Conservation (phyloP, 2,329 filamentous ascomycete species). For the Chaetomium globosum region DNA sequence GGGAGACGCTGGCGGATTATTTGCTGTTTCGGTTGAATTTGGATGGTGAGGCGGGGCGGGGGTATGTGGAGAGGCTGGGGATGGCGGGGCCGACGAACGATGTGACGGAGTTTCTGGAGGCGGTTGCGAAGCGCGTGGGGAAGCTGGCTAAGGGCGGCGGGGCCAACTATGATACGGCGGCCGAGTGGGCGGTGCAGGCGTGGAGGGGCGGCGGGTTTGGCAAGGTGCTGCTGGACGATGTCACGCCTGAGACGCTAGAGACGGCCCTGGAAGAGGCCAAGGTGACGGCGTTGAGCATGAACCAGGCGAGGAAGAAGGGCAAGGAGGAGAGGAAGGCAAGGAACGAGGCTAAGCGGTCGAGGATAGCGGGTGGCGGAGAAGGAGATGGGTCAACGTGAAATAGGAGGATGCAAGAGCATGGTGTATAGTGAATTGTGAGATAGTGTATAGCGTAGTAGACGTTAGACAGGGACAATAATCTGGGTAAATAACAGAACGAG, state of each 20-base stretch:
- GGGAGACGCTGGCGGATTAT: slow-evolving; percentile 83
- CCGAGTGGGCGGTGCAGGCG: slow-evolving; percentile 76
- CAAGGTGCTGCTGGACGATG: slow-evolving; percentile 75
- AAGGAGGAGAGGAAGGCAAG: slow-evolving; percentile 58
- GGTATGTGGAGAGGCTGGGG: slow-evolving; percentile 57
- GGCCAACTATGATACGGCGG: slow-evolving; percentile 71
- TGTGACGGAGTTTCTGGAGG: slow-evolving; percentile 69
- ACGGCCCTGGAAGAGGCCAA: slow-evolving; percentile 51
- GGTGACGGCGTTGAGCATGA: slow-evolving; percentile 61
- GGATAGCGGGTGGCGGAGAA: not conserved
- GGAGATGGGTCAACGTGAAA: not conserved
- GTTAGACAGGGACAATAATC: not conserved
- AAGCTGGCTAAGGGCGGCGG: slow-evolving; percentile 72
- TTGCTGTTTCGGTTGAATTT: slow-evolving; percentile 82
- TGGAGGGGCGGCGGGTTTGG: slow-evolving; percentile 81
- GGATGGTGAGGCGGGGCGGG: slow-evolving; percentile 35
- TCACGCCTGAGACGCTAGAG: slow-evolving; percentile 62
- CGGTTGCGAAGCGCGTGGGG: slow-evolving; percentile 73
- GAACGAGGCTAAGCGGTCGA: slow-evolving; percentile 39
- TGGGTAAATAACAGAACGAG: not conserved
- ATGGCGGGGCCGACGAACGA: slow-evolving; percentile 76
- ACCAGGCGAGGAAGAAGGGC: slow-evolving; percentile 67
- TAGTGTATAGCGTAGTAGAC: not conserved
- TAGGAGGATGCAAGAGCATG: not conserved
- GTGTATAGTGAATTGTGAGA: not conserved